Evolutionary conservation across 2,329 filamentous ascomycete genomes (phyloP).

Genomic region (Phyllosticta citrichinensis): DNA sequence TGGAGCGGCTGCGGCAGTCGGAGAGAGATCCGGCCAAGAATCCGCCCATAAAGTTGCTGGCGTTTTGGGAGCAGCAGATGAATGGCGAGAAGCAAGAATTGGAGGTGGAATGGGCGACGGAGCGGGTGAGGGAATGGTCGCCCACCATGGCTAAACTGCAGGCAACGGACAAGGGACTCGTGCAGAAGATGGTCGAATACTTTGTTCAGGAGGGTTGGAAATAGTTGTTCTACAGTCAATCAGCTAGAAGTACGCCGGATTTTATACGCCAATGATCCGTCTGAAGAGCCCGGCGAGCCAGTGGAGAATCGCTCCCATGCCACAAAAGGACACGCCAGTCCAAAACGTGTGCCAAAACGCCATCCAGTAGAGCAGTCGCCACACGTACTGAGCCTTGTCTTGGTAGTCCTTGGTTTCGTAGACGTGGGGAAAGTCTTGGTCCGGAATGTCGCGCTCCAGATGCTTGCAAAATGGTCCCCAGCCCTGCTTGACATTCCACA

Average conservation of each 20-base stretch:
- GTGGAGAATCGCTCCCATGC: not conserved
- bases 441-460: not conserved
- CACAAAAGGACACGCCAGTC: not conserved
- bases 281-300: not conserved
- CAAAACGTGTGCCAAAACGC: not conserved
- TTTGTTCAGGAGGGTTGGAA: conserved; percentile 8
- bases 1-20: conserved; percentile 17
- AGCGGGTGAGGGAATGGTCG: conserved; percentile 2
- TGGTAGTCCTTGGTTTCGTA: not conserved
- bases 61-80: conserved; percentile 19
- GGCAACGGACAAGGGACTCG: not conserved
- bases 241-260: not conserved
- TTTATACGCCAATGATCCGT: not conserved
- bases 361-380: not conserved
- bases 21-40: conserved; percentile 18
- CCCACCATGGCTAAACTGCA: not conserved
- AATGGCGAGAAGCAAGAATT: conserved; percentile 5
- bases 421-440: not conserved
- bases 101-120: conserved; percentile 3
- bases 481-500: not conserved
- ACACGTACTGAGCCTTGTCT: not conserved
- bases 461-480: not conserved
- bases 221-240: not conserved
- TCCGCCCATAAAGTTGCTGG: conserved; percentile 21
- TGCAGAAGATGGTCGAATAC: conserved; percentile 4